Conservation (phyloP, 1,284 basidiomycete species). For the Tilletia caries region DNA sequence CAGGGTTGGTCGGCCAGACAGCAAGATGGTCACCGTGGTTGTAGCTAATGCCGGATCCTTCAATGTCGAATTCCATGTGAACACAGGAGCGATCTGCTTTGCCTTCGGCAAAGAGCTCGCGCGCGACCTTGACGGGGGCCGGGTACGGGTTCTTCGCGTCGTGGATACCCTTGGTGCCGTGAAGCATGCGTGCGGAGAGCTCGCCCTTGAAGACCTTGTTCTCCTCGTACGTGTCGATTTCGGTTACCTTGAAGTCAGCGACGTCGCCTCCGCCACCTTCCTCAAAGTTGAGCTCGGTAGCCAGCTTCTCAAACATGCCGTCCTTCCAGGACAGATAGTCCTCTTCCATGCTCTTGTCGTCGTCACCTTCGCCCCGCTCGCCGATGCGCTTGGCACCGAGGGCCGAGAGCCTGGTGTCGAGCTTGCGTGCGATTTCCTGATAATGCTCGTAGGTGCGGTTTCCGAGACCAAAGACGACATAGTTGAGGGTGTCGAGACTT, state of each 20-base stretch:
- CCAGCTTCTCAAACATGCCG: conserved; percentile 86
- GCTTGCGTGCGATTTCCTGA: conserved; percentile 77
- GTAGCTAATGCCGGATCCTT: conserved; percentile 94
- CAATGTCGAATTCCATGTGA: conserved; percentile 89
- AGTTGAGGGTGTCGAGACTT: conserved; percentile 80
- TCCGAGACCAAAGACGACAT: conserved; percentile 89
- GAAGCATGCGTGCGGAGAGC: conserved; percentile 69
- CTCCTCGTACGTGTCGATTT: conserved; percentile 58
- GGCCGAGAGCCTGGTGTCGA: conserved; percentile 71
- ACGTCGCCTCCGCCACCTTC: conserved; percentile 92
- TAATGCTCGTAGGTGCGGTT: conserved; percentile 81
- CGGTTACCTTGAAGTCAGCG: conserved; percentile 88
- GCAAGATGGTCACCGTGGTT: conserved; percentile 98
- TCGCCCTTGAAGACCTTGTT: conserved; percentile 51
- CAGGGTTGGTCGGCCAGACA: conserved; percentile 93
- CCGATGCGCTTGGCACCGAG: conserved; percentile 86
- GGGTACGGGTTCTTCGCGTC: conserved; percentile 96
- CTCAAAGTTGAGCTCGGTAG: conserved; percentile 76
- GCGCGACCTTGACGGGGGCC: conserved; percentile 71
- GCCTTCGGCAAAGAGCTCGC: conserved; percentile 75
- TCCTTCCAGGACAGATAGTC: conserved; percentile 99
- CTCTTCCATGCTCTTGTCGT: conserved; percentile 99
- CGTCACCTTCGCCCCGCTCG: conserved; percentile 90
- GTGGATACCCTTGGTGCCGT: conserved; percentile 78
- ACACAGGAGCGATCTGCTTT: conserved; percentile 81